Base-by-base conservation (phyloP, 1,284 basidiomycete species). In the Ustilago bromivora region DNA sequence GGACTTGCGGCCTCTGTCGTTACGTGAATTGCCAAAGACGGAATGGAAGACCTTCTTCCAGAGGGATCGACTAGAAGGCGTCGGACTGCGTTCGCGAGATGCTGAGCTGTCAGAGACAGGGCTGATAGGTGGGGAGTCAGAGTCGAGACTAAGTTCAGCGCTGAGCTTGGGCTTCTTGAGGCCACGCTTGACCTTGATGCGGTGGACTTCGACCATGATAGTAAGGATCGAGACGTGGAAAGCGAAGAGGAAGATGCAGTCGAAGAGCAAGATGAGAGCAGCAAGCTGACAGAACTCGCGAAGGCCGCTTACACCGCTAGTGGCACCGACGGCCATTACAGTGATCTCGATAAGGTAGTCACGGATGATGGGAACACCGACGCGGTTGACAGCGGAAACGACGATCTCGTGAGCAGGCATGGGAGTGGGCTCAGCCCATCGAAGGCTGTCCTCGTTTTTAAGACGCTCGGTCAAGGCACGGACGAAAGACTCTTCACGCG, bases 281-380 rank as follows among this genome's bases (percentile, higher is more conserved):
- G 95, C 96, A 15, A 99, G 90, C 36, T 95, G 93, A 87, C 96
- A 99, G 82, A 98, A 97, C 87, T 99, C 96, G 79, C 91, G 92
- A 58, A 99, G 88, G 7, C 97, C 97, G 36, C 92, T 92, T 36
- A 98, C 94, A 60, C 92, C 92, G 77, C 92, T 93, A 80, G 92
- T 91, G 1, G 95, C 95, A 28, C 96, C 96, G 31, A 96, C 90
- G 40, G 92, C 88, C 17, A 99, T 90, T 2, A 98, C 95, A 8
- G 91, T 92, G 61, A 99, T 92, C 84, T 99, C 96, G 59, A 98
- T 90, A 2, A 92, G 91, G 81, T 97, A 99, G 86, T 98, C 96
- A 31, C 96, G 90, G 55, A 98, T 91, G 79, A 98, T 95, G 51
- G 91, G 90, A 32, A 91, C 90, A 66, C 95, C 96, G 15, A 92